phyloP scores from a whole-genome alignment of 2,329 filamentous ascomycete genomes.

The Sporothrix pseudoabietina region DNA sequence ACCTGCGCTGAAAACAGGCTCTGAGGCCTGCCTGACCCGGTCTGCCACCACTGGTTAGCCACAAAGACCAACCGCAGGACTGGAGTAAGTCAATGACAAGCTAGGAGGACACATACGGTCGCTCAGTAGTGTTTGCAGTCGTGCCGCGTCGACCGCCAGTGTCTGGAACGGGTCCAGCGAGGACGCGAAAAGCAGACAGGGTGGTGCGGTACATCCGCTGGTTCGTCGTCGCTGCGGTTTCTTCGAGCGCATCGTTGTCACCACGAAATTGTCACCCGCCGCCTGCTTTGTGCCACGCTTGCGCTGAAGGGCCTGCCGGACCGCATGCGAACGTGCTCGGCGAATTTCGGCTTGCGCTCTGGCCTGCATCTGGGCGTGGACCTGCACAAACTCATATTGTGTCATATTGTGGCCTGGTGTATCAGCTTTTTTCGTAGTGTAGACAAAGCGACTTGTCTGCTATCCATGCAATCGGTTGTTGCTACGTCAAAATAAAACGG shows the following conservation, averaged over 20 bases:
- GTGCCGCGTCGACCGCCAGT: not conserved
- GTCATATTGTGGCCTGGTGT: not conserved
- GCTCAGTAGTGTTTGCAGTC: not conserved
- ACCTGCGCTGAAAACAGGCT: not conserved
- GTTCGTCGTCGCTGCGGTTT: not conserved
- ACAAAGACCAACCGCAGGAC: not conserved
- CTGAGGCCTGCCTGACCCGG: not conserved
- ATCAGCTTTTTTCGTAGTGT: not conserved
- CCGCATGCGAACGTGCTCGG: not conserved
- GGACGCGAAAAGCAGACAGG: not conserved
- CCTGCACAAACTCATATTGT: constrained; percentile 4
- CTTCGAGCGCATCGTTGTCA: not conserved
- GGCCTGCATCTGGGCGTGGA: not conserved
- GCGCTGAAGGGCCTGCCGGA: constrained; percentile 4
- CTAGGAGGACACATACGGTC: constrained; percentile 1
- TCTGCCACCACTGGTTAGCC: not conserved
- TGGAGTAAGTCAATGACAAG: not conserved
- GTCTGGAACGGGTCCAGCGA: constrained; percentile 10
- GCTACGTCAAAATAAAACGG: not conserved
- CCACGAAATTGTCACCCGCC: not conserved
- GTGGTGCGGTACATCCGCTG: not conserved
- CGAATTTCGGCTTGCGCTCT: not conserved
- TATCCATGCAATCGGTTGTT: not conserved
- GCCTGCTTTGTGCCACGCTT: constrained; percentile 4
- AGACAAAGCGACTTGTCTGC: not conserved